These are phyloP conservation scores for Gastrodia elata DNA, from an alignment of 106 monocot genomes.

Conservation along the genomic window DNA sequence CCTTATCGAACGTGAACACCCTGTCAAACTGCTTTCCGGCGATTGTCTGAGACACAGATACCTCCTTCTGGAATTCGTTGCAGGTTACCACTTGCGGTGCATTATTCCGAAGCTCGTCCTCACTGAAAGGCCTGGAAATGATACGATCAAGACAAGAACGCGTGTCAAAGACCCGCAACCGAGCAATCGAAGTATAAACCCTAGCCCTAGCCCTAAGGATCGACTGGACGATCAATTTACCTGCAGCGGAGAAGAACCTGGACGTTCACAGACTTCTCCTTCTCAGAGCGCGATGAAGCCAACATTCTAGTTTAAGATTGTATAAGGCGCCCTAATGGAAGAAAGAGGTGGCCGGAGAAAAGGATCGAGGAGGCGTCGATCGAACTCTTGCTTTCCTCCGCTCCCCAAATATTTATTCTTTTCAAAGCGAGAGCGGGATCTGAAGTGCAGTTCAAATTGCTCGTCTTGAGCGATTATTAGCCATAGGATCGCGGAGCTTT, in stretches of 20 bases:
- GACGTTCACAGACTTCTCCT: slow-evolving; percentile 92
- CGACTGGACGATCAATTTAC: slow-evolving; percentile 15
- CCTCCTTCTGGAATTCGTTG: slow-evolving; percentile 84
- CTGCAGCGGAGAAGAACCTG: slow-evolving; percentile 99
- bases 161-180: background rate
- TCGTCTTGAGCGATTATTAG: background rate
- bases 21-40: slow-evolving; percentile 87
- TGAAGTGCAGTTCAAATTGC: slow-evolving; percentile 1
- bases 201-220: slow-evolving; percentile 10
- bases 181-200: slow-evolving; percentile 9
- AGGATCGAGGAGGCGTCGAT: background rate
- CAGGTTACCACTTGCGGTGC: slow-evolving; percentile 93
- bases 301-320: background rate
- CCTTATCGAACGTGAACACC: slow-evolving; percentile 97
- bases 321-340: background rate
- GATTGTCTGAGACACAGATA: slow-evolving; percentile 70
- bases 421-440: slow-evolving; percentile 2
- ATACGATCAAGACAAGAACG: background rate
- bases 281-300: slow-evolving; percentile 53
- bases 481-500: slow-evolving; percentile 6
- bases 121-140: slow-evolving; percentile 68
- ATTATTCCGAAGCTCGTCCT: slow-evolving; percentile 76
- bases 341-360: background rate
- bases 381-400: background rate
- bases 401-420: background rate